These are phyloP conservation scores for Alternaria ventricosa DNA, from an alignment of 2,329 filamentous ascomycete species.

Conservation along the genomic window DNA sequence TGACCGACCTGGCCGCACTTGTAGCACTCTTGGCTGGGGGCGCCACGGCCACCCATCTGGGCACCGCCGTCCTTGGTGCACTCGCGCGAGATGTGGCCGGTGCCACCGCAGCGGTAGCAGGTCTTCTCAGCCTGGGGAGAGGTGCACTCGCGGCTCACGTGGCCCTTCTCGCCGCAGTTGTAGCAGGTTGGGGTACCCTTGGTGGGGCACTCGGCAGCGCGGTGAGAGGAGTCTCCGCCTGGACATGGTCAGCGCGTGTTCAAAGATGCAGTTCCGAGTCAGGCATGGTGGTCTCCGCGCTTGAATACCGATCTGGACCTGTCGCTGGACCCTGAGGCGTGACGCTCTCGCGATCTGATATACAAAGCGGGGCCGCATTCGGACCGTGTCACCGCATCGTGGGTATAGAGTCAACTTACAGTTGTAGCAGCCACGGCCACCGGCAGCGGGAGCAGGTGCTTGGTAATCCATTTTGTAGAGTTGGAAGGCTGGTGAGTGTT, in stretches of 20 bases:
- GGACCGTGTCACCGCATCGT: not conserved
- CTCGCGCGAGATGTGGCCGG: conserved; percentile 91
- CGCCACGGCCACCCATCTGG: conserved; percentile 51
- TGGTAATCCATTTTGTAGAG: conserved; percentile 45
- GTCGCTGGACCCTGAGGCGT: not conserved
- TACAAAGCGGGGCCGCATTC: conserved; percentile 6
- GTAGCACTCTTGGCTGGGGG: conserved; percentile 76
- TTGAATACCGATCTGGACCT: not conserved
- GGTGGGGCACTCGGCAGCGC: conserved; percentile 59
- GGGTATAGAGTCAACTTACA: conserved; percentile 37
- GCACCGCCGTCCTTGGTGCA: conserved; percentile 65
- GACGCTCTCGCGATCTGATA: not conserved
- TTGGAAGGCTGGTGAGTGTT: conserved; percentile 29
- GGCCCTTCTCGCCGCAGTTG: conserved; percentile 57
- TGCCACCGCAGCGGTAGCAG: conserved; percentile 76
- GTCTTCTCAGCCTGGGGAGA: conserved; percentile 85
- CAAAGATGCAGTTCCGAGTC: not conserved
- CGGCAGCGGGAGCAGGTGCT: conserved; percentile 42
- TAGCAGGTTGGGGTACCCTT: conserved; percentile 59
- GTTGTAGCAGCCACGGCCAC: conserved; percentile 52
- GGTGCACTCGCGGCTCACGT: conserved; percentile 81
- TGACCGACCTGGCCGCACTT: conserved; percentile 97
- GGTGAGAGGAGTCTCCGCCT: conserved; percentile 59
- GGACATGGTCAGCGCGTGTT: conserved; percentile 18
- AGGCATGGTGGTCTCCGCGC: not conserved